Conservation (phyloP, 148 eudicot genomes). For the Rhododendron henanense region DNA sequence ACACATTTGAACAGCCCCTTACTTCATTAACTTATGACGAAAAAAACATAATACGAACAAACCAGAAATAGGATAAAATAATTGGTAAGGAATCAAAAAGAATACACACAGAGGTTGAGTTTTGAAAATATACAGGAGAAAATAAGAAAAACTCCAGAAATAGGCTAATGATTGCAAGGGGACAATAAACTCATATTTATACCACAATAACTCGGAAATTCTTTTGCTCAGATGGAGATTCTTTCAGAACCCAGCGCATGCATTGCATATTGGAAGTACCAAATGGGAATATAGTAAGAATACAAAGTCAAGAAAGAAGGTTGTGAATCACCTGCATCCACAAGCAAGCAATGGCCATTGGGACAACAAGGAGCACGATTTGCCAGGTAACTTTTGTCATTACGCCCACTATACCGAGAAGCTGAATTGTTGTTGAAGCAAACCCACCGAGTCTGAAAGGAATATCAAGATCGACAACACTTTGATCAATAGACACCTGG, state of each 20-base stretch:
- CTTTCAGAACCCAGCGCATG: background rate
- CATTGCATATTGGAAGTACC: background rate
- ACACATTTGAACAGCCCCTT: background rate
- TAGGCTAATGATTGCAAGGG: background rate
- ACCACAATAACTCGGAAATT: background rate
- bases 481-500: constrained; percentile 95
- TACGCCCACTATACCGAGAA: constrained; percentile 84
- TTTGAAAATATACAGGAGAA: background rate
- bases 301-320: background rate
- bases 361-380: constrained; percentile 82
- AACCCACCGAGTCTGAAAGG: constrained; percentile 95
- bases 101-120: background rate
- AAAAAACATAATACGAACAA: background rate
- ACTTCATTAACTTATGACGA: background rate
- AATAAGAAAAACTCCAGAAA: background rate
- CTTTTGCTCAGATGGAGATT: background rate
- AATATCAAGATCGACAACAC: constrained; percentile 92
- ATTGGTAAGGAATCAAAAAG: background rate
- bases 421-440: constrained; percentile 85
- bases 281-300: background rate
- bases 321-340: constrained; percentile 87
- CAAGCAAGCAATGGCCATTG: constrained; percentile 90
- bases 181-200: background rate
- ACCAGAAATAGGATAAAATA: background rate
- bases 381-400: constrained; percentile 95